Evolutionary conservation across 2,329 filamentous ascomycete species (phyloP), one percentile per base, ranked within the genome.

Genomic region (Colletotrichum orchidophilum): DNA sequence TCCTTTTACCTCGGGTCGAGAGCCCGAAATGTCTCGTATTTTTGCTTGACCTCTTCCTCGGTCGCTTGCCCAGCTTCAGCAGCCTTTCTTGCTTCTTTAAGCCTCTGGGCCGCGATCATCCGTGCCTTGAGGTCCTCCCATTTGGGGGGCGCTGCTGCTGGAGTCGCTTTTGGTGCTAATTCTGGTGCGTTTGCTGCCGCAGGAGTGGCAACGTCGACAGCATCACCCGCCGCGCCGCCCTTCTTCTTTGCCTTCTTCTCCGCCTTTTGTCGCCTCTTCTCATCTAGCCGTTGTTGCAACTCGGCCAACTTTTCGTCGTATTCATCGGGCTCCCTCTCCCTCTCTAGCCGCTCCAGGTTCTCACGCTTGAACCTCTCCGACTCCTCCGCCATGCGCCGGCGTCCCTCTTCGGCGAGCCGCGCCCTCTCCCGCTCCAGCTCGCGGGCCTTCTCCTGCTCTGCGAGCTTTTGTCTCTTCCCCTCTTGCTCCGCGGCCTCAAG

Each of bases 401-500:
- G 76, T 3, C 65, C 62, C 27, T 74, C 72, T 71, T 84, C 82
- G 6, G 78, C 77, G 7, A 83, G 74, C 24, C 81, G 77, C 52
- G 77, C 78, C 31, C 79, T 77, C 72, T 85, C 82, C 64, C 79
- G 79, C 63, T 83, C 78, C 52, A 83, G 70, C n/a, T 82, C 78
- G 57, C 76, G 76, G 6, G 78, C 77, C 9, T 73, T 73, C 64
- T 82, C 79, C 55, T 83, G 80, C 65, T 81, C 82, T 13, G 81
- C 87, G 39, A 85, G 87, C 82, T 87, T 87, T 72, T 89, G 83
- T 53, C 89, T 83, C 78, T 90, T 91, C 62, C 90, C 85, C 3
- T 91, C 91, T 33, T 88, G 85, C 81, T 97, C 96, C 24, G 93
- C 86, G 29, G 90, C 88, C 82, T 97, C 95, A 61, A 98, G 83